Evolutionary conservation across 768 basidiomycete species (phyloP).

Genomic region (Ephemerocybe angulata): DNA sequence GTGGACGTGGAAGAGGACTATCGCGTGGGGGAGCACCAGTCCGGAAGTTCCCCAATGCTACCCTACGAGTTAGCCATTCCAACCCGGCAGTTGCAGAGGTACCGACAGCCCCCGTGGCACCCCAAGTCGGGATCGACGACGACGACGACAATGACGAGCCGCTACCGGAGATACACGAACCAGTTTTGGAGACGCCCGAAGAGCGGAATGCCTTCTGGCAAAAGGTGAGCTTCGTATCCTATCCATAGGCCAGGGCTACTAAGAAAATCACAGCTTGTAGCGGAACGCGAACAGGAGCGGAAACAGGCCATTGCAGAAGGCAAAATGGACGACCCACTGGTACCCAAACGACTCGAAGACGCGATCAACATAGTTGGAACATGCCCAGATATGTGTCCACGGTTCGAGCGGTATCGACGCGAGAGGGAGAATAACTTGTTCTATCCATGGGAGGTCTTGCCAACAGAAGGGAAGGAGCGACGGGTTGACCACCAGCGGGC

Average conservation of each 20-base stretch:
- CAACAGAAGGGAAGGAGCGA: slow-evolving; percentile 81
- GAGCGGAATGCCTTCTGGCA: slow-evolving; percentile 69
- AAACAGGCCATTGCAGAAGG: slow-evolving; percentile 76
- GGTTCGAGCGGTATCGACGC: slow-evolving; percentile 87
- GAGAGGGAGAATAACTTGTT: slow-evolving; percentile 89
- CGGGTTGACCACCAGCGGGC: slow-evolving; percentile 82
- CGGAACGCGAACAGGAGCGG: slow-evolving; percentile 67
- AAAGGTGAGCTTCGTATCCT: slow-evolving; percentile 48
- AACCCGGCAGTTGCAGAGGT: slow-evolving; percentile 22
- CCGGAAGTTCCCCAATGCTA: slow-evolving; percentile 39
- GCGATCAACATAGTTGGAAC: slow-evolving; percentile 93
- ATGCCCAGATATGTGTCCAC: slow-evolving; percentile 91
- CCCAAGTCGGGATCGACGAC: slow-evolving; percentile 15
- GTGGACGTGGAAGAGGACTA: slow-evolving; percentile 37
- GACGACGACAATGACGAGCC: slow-evolving; percentile 22
- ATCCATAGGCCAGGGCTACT: slow-evolving; percentile 15
- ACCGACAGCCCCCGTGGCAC: slow-evolving; percentile 28
- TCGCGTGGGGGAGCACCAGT: slow-evolving; percentile 26
- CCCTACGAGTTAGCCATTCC: slow-evolving; percentile 34
- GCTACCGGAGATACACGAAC: slow-evolving; percentile 39
- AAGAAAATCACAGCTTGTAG: slow-evolving; percentile 52
- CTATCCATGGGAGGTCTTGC: slow-evolving; percentile 78
- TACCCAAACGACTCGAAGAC: slow-evolving; percentile 77
- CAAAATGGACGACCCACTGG: slow-evolving; percentile 83
- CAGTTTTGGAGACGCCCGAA: slow-evolving; percentile 53